These are phyloP conservation scores for Wickerhamiella australiensis DNA, from an alignment of 805 yeast genomes.

Conservation along the genomic window DNA sequence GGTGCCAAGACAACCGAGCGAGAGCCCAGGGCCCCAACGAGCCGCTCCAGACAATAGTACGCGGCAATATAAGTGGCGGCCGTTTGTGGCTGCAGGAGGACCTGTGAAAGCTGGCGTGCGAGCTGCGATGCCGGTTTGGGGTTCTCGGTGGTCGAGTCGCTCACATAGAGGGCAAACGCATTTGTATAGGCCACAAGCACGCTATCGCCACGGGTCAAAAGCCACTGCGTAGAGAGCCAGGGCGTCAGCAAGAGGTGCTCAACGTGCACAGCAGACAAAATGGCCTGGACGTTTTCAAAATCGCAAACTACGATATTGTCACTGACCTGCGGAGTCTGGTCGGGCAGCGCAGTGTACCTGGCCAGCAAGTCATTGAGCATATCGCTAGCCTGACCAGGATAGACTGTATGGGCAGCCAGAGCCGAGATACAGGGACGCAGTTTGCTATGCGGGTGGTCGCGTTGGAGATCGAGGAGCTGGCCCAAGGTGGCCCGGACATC, in stretches of 20 bases:
- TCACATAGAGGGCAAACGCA: constrained; percentile 19
- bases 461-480: constrained; percentile 9
- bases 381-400: constrained; percentile 76
- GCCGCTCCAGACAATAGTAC: constrained; percentile 17
- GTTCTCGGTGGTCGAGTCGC: not conserved
- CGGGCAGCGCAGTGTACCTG: constrained; percentile 19
- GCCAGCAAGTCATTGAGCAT: constrained; percentile 52
- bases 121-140: constrained; percentile 16
- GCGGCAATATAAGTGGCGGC: constrained; percentile 17
- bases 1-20: constrained; percentile 14
- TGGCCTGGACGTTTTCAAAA: constrained; percentile 19
- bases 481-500: constrained; percentile 8
- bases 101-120: constrained; percentile 15
- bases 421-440: constrained; percentile 43
- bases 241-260: constrained; percentile 13
- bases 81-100: constrained; percentile 5
- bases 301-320: constrained; percentile 17
- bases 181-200: constrained; percentile 13
- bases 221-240: constrained; percentile 27
- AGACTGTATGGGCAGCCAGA: constrained; percentile 66
- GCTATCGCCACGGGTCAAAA: constrained; percentile 17
- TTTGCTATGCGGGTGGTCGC: not conserved
- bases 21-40: constrained; percentile 9
- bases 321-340: not conserved
- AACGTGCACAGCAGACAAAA: constrained; percentile 15